phyloP scores from a whole-genome alignment of 2,329 filamentous ascomycete genomes.

The Claviceps paspali region DNA sequence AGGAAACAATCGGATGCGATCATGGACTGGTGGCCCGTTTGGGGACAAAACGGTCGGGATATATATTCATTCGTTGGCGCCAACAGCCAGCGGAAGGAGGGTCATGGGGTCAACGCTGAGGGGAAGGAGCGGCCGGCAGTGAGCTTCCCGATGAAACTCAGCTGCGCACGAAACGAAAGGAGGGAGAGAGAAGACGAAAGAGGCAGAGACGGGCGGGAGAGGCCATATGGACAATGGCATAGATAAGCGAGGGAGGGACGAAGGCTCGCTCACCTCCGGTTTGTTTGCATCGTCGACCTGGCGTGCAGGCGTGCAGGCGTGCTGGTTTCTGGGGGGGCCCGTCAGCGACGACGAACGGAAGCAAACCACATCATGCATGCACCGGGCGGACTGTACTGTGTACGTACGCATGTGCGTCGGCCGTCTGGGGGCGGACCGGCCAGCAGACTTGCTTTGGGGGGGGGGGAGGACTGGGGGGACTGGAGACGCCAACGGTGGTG shows the following conservation, averaged over 20 bases:
- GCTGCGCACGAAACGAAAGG: background rate
- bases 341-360: constrained; percentile 1
- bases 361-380: constrained; percentile 4
- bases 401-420: no score
- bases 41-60: no score
- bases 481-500: background rate
- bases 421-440: no score
- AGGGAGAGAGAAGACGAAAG: background rate
- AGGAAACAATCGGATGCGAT: background rate
- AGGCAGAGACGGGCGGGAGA: background rate
- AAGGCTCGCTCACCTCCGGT: background rate
- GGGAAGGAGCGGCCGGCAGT: background rate
- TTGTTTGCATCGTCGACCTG: background rate
- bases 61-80: no score
- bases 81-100: background rate
- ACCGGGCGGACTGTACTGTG: background rate
- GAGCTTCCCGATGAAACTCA: no score
- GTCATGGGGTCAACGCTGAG: background rate
- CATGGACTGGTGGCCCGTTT: background rate
- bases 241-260: background rate
- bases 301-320: background rate
- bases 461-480: no score
- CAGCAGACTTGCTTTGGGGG: no score
- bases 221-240: no score
- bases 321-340: background rate